These are phyloP conservation scores for Dentipellis fragilis DNA, from an alignment of 768 basidiomycete species.

Conservation along the genomic window DNA sequence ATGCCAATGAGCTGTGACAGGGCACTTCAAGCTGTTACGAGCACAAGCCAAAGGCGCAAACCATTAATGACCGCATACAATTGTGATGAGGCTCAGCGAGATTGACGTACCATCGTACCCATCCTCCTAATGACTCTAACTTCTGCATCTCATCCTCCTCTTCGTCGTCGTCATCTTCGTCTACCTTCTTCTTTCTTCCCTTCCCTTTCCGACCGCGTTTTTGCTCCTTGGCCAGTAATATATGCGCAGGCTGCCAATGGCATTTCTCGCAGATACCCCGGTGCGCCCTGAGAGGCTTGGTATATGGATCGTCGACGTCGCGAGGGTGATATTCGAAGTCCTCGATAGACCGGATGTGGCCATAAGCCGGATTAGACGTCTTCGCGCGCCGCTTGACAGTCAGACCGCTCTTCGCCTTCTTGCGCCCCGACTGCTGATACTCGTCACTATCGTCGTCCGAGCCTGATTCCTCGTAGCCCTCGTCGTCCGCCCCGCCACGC, in stretches of 20 bases:
- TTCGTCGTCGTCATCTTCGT: constrained; percentile 47
- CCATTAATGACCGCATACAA: not conserved
- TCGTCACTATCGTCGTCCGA: constrained; percentile 15
- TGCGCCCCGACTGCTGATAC: constrained; percentile 26
- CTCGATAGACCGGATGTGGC: constrained; percentile 31
- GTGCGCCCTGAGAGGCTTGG: constrained; percentile 47
- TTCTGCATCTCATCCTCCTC: constrained; percentile 9
- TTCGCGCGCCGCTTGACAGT: constrained; percentile 25
- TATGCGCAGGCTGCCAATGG: constrained; percentile 47
- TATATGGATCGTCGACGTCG: constrained; percentile 40
- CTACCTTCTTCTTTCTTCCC: constrained; percentile 28
- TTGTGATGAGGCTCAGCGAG: too few relatives aligned
- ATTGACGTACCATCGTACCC: constrained; percentile 66
- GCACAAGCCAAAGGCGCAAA: constrained; percentile 3
- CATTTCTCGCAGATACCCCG: constrained; percentile 67
- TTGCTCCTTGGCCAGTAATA: constrained; percentile 27
- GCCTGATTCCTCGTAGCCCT: constrained; percentile 5
- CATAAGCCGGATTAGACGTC: constrained; percentile 37
- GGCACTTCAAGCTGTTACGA: constrained; percentile 56
- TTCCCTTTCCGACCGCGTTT: constrained; percentile 29
- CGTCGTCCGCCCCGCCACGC: constrained; percentile 21
- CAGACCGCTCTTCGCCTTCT: constrained; percentile 2
- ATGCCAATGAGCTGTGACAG: constrained; percentile 67
- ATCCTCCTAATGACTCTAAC: constrained; percentile 53
- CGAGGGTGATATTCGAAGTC: constrained; percentile 32